Evolutionary conservation across 371 early-diverging fungal species (phyloP), one percentile per base, ranked within the genome.

Genomic region (Agmasoma carcini): DNA sequence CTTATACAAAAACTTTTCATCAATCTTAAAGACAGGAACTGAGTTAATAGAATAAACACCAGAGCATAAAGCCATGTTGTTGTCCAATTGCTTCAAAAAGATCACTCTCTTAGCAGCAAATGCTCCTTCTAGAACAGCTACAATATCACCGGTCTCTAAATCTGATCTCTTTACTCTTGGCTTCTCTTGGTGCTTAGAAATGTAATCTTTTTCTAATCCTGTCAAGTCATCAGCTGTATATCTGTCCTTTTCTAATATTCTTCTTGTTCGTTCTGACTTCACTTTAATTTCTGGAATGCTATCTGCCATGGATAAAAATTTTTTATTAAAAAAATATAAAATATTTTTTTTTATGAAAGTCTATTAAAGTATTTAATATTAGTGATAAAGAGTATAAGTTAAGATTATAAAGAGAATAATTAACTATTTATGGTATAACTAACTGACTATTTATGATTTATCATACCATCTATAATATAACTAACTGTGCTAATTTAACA

Each of bases 121-220:
- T 25, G 51, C 57, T n/a, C 74, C 74, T 52, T 73, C 74, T 0
- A 65, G 27, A 33, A 70, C 71, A 51, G 68, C 69, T 11, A 68
- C 70, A 26, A 73, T 43, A 39, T 55, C 45, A 20, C 74, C 74
- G 11, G 6, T 31, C 1, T 4, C 37, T 14, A 73, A 30, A 47
- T 73, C 74, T 20, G 34, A 60, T 26, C 74, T 61, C 3, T 29
- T 30, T 17, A 5, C 37, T 44, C 63, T 61, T 41, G 50, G 45
- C 26, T 57, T 54, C n/a, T 33, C 29, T 6, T 19, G 26, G 15
- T 48, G 27, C 34, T 54, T 64, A 27, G 41, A 39, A 34, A 56
- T 45, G 20, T 68, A 57, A 17, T 26, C 19, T 15, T 19, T 31
- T 19, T 61, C 60, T 19, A 26, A 17, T 23, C 9, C n/a, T 22